Percentiles rank a stretch among this genome's conserved stretches.
Conservation (phyloP, 495 filamentous ascomycete genomes). For the Penicillium longicatenatum region DNA sequence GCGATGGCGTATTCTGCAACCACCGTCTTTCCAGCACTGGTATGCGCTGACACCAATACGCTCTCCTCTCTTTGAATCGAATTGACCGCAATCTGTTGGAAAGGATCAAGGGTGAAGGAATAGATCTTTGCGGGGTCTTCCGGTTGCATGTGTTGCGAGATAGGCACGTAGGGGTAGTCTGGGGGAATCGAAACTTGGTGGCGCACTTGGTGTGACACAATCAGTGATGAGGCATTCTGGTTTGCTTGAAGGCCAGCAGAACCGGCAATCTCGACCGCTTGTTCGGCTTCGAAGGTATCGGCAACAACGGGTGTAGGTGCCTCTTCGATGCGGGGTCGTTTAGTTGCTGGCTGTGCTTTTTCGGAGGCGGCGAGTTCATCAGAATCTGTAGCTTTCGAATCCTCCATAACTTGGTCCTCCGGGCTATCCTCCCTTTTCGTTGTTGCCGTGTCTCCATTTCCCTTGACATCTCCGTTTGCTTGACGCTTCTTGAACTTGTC, state of each 20-base stretch:
- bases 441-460: slow-evolving; percentile 34
- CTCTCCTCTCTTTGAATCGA: slow-evolving; percentile 95
- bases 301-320: slow-evolving; percentile 82
- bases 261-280: slow-evolving; percentile 83
- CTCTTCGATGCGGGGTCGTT: slow-evolving; percentile 73
- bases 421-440: slow-evolving; percentile 51
- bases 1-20: slow-evolving; percentile 98
- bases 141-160: slow-evolving; percentile 85
- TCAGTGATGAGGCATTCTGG: slow-evolving; percentile 66
- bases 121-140: slow-evolving; percentile 80
- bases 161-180: slow-evolving; percentile 89
- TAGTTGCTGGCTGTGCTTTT: slow-evolving; percentile 57
- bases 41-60: slow-evolving; percentile 95
- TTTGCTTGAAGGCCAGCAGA: slow-evolving; percentile 76
- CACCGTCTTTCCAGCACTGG: slow-evolving; percentile 96
- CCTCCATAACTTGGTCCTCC: slow-evolving; percentile 10
- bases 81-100: slow-evolving; percentile 88
- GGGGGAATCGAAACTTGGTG: slow-evolving; percentile 96
- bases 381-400: slow-evolving; percentile 17
- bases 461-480: slow-evolving; percentile 74
- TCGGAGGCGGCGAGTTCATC: slow-evolving; percentile 32
- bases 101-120: slow-evolving; percentile 92
- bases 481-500: slow-evolving; percentile 78
- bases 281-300: slow-evolving; percentile 94
- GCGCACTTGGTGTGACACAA: slow-evolving; percentile 93